These are phyloP conservation scores for Clitopilus hobsonii DNA, from an alignment of 768 basidiomycete genomes.

Conservation along the genomic window DNA sequence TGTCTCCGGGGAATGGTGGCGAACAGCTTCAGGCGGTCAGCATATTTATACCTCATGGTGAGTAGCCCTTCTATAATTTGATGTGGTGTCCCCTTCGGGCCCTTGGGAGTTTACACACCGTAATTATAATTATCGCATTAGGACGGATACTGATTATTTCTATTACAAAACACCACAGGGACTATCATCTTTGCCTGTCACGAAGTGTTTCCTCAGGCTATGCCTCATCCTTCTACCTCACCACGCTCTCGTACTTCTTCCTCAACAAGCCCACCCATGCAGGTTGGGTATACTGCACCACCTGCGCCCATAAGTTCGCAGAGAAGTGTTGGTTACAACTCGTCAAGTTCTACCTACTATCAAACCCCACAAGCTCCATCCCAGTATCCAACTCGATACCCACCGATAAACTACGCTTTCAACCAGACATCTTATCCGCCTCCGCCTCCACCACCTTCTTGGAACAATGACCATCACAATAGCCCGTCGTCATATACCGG, in stretches of 20 bases:
- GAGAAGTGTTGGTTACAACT: neutral
- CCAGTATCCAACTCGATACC: no score
- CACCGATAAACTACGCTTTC: neutral
- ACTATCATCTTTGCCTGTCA: slow-evolving; percentile 73
- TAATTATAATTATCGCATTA: no score
- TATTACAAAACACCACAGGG: slow-evolving; percentile 30
- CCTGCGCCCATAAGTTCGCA: neutral
- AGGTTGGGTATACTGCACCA: slow-evolving; percentile 31
- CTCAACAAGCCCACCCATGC: slow-evolving; percentile 36
- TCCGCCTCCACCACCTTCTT: slow-evolving; percentile 13
- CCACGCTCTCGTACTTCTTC: slow-evolving; percentile 20
- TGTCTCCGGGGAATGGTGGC: slow-evolving; percentile 21
- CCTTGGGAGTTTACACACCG: no score
- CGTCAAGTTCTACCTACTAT: slow-evolving; percentile 23
- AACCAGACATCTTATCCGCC: slow-evolving; percentile 4
- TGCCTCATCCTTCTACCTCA: slow-evolving; percentile 32
- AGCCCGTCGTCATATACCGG: neutral
- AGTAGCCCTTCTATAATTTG: slow-evolving; percentile 22
- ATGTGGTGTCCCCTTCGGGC: no score
- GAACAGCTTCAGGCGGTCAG: slow-evolving; percentile 63
- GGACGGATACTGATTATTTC: neutral
- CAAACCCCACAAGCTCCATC: no score
- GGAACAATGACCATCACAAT: neutral
- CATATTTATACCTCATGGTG: slow-evolving; percentile 89
- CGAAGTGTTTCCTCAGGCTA: slow-evolving; percentile 32